Conservation (phyloP, 805 yeast species). For the Metschnikowia continentalis region DNA sequence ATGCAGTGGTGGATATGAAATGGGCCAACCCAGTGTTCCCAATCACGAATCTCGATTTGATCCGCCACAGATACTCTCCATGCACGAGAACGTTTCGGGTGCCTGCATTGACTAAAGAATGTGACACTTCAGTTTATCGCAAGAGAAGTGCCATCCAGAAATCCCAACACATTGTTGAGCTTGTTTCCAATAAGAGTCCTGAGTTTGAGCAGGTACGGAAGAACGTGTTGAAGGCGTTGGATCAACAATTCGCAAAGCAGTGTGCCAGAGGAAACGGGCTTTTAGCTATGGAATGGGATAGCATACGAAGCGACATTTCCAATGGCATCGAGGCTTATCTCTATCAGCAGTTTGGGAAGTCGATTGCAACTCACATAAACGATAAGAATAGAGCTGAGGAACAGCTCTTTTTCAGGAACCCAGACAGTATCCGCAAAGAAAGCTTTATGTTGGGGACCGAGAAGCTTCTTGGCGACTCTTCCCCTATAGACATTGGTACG, state of each 20-base stretch:
- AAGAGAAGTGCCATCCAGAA: slow-evolving; percentile 19
- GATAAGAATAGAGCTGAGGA: slow-evolving; percentile 15
- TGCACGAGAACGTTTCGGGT: slow-evolving; percentile 5
- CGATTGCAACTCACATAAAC: slow-evolving; percentile 6
- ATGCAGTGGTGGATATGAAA: slow-evolving; percentile 5
- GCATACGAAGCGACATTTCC: slow-evolving; percentile 33
- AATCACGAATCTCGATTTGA: slow-evolving; percentile 15
- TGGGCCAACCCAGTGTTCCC: slow-evolving; percentile 23
- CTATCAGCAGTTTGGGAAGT: slow-evolving; percentile 33
- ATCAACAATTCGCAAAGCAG: slow-evolving; percentile 34
- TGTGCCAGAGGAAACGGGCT: slow-evolving; percentile 33
- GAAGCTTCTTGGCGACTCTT: slow-evolving; percentile 13
- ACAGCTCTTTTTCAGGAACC: slow-evolving; percentile 10
- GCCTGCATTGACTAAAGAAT: slow-evolving; percentile 14
- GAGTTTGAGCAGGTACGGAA: slow-evolving; percentile 26
- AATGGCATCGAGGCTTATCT: slow-evolving; percentile 35
- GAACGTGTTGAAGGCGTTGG: slow-evolving; percentile 28
- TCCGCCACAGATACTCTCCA: slow-evolving; percentile 1
- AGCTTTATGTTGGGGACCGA: slow-evolving; percentile 8
- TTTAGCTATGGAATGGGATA: slow-evolving; percentile 42
- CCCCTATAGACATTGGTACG: slow-evolving; percentile 15
- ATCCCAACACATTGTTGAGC: slow-evolving; percentile 27
- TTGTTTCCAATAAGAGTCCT: slow-evolving; percentile 24
- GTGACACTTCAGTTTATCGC: slow-evolving; percentile 18
- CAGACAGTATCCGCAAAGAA: slow-evolving; percentile 10